Evolutionary conservation across 208 protist genomes (phyloP).

Genomic region (Leishmania guyanensis): DNA sequence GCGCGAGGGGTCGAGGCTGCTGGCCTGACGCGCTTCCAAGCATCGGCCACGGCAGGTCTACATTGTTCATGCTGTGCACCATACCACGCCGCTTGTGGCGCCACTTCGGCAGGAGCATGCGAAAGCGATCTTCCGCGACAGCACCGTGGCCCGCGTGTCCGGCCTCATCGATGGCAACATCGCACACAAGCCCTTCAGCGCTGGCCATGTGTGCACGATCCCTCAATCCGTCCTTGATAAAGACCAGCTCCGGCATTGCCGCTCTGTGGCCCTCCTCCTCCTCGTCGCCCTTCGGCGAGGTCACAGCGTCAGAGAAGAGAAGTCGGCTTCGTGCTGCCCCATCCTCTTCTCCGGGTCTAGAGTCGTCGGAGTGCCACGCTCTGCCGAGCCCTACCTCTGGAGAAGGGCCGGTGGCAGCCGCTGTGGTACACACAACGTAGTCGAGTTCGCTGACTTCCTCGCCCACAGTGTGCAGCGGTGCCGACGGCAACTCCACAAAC

Average conservation of each 20-base stretch:
- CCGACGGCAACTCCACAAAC: slow-evolving; percentile 2
- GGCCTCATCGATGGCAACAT: neutral
- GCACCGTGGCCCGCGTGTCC: neutral
- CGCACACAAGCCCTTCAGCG: neutral
- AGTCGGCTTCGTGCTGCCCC: neutral
- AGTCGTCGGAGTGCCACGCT: neutral
- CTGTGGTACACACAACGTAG: neutral
- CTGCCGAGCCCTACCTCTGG: neutral
- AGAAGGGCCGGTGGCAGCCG: neutral
- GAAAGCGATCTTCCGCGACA: neutral
- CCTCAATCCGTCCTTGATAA: neutral
- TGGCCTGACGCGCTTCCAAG: slow-evolving; percentile 11
- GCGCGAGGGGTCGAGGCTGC: slow-evolving; percentile 33
- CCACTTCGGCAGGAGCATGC: neutral
- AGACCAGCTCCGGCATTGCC: slow-evolving; percentile 1
- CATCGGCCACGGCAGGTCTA: slow-evolving; percentile 36
- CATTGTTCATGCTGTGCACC: slow-evolving; percentile 25
- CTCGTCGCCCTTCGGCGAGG: neutral
- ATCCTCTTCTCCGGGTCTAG: neutral
- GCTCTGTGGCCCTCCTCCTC: neutral
- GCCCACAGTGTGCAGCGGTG: neutral
- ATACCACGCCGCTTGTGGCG: slow-evolving; percentile 8
- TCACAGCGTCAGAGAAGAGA: neutral
- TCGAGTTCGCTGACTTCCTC: neutral
- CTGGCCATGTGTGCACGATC: neutral